These are phyloP conservation scores for Endocarpon pusillum DNA, from an alignment of 495 filamentous ascomycete species.

Conservation along the genomic window DNA sequence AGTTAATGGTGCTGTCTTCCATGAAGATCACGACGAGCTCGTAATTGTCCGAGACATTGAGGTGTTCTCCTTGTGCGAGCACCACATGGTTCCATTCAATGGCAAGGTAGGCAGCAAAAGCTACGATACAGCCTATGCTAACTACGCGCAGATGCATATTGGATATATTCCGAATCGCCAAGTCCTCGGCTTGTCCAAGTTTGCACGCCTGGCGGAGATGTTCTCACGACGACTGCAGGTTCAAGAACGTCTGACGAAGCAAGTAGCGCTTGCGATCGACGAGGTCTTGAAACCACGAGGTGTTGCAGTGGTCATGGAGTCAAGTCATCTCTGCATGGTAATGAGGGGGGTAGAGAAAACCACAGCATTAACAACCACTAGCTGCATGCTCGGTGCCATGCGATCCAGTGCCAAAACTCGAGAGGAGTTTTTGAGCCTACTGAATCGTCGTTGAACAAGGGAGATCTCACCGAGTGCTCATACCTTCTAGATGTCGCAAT, in stretches of 20 bases:
- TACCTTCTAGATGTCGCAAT: too few relatives aligned
- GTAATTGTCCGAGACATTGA: constrained; percentile 98
- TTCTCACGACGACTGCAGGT: constrained; percentile 86
- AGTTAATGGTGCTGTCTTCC: constrained; percentile 88
- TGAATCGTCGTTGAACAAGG: constrained; percentile 43
- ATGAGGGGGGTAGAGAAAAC: constrained; percentile 91
- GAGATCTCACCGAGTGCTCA: too few relatives aligned
- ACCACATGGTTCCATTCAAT: constrained; percentile 91
- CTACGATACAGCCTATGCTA: constrained; percentile 7
- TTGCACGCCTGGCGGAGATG: constrained; percentile 93
- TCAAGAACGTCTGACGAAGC: constrained; percentile 87
- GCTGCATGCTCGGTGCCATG: constrained; percentile 90
- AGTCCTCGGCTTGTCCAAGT: constrained; percentile 89
- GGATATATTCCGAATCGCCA: constrained; percentile 78
- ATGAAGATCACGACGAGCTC: constrained; percentile 91
- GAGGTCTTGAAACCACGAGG: constrained; percentile 81
- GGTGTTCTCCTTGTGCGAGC: constrained; percentile 88
- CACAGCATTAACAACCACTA: constrained; percentile 72
- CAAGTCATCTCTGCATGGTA: constrained; percentile 95
- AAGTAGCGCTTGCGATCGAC: constrained; percentile 84
- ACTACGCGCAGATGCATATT: constrained; percentile 66
- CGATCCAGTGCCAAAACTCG: constrained; percentile 81
- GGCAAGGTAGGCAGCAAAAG: constrained; percentile 61
- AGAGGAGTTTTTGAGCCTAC: constrained; percentile 79
- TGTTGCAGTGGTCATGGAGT: constrained; percentile 94